Conservation (phyloP, 108 stramenopile genomes). For the Discostella pseudostelligera region DNA sequence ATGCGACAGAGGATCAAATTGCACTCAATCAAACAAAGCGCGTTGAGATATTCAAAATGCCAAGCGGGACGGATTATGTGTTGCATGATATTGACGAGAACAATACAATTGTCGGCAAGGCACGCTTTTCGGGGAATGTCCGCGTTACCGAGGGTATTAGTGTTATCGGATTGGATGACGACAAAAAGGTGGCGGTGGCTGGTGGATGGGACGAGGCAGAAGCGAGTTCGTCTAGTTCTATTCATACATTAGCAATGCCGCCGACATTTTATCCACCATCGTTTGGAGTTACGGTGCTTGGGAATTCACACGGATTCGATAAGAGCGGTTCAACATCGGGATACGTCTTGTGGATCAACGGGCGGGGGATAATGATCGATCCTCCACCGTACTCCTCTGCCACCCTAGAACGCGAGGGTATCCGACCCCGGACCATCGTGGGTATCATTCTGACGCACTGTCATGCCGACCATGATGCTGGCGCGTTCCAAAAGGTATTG, state of each 20-base stretch:
- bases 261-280: conserved; percentile 87
- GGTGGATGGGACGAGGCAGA: conserved; percentile 4
- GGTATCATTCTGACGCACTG: conserved; percentile 93
- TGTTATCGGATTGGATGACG: conserved; percentile 67
- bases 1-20: conserved; percentile 73
- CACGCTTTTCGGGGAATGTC: conserved; percentile 64
- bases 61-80: conserved; percentile 82
- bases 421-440: conserved; percentile 84
- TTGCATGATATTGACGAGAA: conserved; percentile 80
- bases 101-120: conserved; percentile 70
- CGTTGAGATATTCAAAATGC: conserved; percentile 85
- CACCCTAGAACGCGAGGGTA: conserved; percentile 83
- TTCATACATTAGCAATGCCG: conserved; percentile 23
- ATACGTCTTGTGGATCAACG: conserved; percentile 95
- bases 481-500: conserved; percentile 92
- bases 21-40: conserved; percentile 52
- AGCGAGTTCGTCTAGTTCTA: background rate
- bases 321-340: conserved; percentile 90
- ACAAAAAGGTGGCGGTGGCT: conserved; percentile 12
- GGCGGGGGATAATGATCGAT: conserved; percentile 94
- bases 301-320: conserved; percentile 94
- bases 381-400: conserved; percentile 92
- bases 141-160: conserved; percentile 70
- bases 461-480: conserved; percentile 95
- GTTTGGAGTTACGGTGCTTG: conserved; percentile 91